Percentiles rank a stretch among this genome's conserved stretches.
Evolutionary conservation across 345 rosid species (phyloP).

Genomic region (Euphorbia tirucalli): DNA sequence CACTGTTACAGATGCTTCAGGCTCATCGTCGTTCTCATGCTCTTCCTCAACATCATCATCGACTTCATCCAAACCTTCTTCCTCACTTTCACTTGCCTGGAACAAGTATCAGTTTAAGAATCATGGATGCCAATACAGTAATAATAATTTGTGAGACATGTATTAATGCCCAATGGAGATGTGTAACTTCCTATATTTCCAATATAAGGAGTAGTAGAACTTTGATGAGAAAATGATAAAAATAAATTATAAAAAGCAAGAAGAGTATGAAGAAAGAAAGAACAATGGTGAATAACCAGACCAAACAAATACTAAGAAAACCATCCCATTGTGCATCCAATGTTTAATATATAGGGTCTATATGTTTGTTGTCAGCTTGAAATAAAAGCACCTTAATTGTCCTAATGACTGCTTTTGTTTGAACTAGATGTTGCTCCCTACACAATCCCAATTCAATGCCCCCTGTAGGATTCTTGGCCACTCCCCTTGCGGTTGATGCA

Average conservation of each 20-base stretch:
- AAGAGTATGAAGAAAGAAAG: not conserved
- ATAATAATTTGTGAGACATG: not conserved
- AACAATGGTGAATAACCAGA: not conserved
- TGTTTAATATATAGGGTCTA: too few relatives aligned
- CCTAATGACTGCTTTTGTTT: too few relatives aligned
- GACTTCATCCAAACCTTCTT: slow-evolving; percentile 41
- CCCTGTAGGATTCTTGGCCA: too few relatives aligned
- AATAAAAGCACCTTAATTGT: too few relatives aligned
- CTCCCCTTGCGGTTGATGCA: too few relatives aligned
- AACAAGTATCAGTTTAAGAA: not conserved
- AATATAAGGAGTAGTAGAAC: not conserved
- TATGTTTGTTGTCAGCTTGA: too few relatives aligned
- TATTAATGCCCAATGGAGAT: not conserved
- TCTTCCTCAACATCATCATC: slow-evolving; percentile 55
- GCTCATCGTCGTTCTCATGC: slow-evolving; percentile 34
- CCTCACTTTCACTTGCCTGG: slow-evolving; percentile 56
- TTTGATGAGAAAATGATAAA: not conserved
- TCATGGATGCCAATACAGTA: not conserved
- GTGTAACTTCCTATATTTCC: not conserved
- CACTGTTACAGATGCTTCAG: slow-evolving; percentile 20
- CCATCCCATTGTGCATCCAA: too few relatives aligned
- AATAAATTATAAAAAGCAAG: not conserved
- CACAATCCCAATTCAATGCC: too few relatives aligned
- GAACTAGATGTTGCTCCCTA: too few relatives aligned
- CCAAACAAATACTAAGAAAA: not conserved